Base-by-base conservation (phyloP, 2,329 filamentous ascomycete species). In the Leptodontidium sp. region DNA sequence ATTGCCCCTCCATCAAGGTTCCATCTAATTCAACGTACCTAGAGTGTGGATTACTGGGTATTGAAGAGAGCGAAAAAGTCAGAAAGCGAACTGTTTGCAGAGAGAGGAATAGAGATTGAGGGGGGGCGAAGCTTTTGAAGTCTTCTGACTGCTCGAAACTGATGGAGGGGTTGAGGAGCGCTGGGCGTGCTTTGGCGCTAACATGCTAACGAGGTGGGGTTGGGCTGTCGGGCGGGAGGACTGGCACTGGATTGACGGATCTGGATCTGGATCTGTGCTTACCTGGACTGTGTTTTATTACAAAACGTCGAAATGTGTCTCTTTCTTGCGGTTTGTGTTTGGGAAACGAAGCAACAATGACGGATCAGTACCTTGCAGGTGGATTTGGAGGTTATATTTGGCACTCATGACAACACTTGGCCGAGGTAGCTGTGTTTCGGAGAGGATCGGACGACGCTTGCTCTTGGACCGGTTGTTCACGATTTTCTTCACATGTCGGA, bases 401-500 rank as follows among this genome's bases (percentile, higher is more conserved):
- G 50, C 45, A 68, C 67, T 62, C 62, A 43, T 32, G 24, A 58
- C 49, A 21, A 47, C 52, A 38, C 14, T 61, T 47, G 61, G 45
- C 68, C 68, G 68, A 69, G 68, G 68, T 57, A 53, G 17, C 43
- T 47, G 2, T 57, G 35, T 29, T 29, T 69, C 68, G 68, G 68
- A 59, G 64, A 64, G 61, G 61, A 43, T 57, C 68, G 68, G 68
- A 61, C 45, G 38, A 32, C 9, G 24, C 50, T 35, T 24, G n/a
- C 24, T 9, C 9, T 55, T 64, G 47, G 14, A 53, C 53, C 61
- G 61, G 35, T 40, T 50, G 12, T 50, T 40, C 47, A 62, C 50
- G 65, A 61, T 63, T 32, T 73, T 74, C 75, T 74, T 75, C 75
- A 75, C 74, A 74, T 76, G 75, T 67, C 66, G 66, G 65, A 64